phyloP scores from a whole-genome alignment of 2,329 filamentous ascomycete species.

The Emmonsiellopsis sp. region DNA sequence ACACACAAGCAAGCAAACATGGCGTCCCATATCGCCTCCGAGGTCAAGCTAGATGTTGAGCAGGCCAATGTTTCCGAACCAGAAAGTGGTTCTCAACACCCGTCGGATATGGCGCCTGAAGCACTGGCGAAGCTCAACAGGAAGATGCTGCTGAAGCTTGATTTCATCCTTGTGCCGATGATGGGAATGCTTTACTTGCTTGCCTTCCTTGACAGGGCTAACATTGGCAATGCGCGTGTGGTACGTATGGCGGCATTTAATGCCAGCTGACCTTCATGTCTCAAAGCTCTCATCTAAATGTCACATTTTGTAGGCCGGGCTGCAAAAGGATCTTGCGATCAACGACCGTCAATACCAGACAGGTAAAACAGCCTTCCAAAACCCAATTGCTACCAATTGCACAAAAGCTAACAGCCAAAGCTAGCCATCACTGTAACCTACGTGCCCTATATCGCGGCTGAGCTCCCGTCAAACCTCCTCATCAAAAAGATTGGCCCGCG shows the following conservation, averaged over 20 bases:
- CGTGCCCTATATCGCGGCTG: constrained; percentile 17
- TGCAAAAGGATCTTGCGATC: constrained; percentile 51
- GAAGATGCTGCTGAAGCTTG: constrained; percentile 31
- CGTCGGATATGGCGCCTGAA: not conserved
- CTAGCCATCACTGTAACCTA: constrained; percentile 6
- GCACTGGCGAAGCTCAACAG: constrained; percentile 15
- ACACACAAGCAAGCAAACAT: not conserved
- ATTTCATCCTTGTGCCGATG: constrained; percentile 29
- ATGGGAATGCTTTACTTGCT: constrained; percentile 51
- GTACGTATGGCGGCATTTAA: constrained; percentile 21
- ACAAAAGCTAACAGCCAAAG: not conserved
- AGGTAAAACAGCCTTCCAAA: not conserved
- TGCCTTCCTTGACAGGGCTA: constrained; percentile 60
- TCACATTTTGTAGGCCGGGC: constrained; percentile 24
- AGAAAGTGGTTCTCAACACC: not conserved
- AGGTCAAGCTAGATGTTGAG: not conserved
- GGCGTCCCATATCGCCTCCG: not conserved
- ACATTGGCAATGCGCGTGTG: constrained; percentile 62
- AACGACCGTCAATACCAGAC: constrained; percentile 55
- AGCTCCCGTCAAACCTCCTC: constrained; percentile 56
- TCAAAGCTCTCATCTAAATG: no score
- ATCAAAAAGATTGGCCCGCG: constrained; percentile 53
- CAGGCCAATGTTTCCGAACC: not conserved
- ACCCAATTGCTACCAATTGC: not conserved
- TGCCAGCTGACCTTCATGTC: not conserved